phyloP scores from a whole-genome alignment of 1,284 basidiomycete species.

The Apiotrichum montevideense region DNA sequence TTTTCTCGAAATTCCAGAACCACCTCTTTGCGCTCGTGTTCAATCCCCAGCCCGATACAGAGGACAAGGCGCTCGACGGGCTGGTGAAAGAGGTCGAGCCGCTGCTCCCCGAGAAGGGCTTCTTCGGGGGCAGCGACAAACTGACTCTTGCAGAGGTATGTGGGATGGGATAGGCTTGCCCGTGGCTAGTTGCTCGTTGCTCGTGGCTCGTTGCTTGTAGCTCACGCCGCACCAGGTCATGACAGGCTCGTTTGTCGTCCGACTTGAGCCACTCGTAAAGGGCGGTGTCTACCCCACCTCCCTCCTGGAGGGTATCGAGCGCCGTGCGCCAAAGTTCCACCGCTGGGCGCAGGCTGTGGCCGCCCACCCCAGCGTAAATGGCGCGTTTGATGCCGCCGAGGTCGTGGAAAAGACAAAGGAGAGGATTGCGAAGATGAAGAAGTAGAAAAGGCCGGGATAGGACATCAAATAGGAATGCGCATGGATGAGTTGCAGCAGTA shows the following conservation, averaged over 20 bases:
- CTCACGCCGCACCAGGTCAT: constrained; percentile 2
- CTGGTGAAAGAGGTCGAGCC: constrained; percentile 11
- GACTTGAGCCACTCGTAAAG: constrained; percentile 1
- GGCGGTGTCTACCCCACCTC: background rate
- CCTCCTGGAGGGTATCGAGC: background rate
- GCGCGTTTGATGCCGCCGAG: constrained; percentile 2
- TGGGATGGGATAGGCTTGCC: background rate
- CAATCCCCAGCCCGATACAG: background rate
- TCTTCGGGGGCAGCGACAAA: constrained; percentile 9
- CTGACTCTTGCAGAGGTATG: constrained; percentile 11
- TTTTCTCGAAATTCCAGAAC: constrained; percentile 5
- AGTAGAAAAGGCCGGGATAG: no score
- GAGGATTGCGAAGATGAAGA: background rate
- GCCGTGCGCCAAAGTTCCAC: constrained; percentile 4
- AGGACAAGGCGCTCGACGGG: background rate
- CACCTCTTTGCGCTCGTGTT: constrained; percentile 1
- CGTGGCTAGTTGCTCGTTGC: no score
- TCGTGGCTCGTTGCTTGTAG: no score
- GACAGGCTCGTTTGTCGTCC: constrained; percentile 10
- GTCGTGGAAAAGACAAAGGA: background rate
- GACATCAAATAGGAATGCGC: no score
- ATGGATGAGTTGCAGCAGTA: no score
- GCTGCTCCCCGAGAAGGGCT: constrained; percentile 3
- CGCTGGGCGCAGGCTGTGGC: constrained; percentile 7
- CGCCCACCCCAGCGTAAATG: constrained; percentile 9